phyloP scores from a whole-genome alignment of 306 rosid species.

The Cucumis melo region DNA sequence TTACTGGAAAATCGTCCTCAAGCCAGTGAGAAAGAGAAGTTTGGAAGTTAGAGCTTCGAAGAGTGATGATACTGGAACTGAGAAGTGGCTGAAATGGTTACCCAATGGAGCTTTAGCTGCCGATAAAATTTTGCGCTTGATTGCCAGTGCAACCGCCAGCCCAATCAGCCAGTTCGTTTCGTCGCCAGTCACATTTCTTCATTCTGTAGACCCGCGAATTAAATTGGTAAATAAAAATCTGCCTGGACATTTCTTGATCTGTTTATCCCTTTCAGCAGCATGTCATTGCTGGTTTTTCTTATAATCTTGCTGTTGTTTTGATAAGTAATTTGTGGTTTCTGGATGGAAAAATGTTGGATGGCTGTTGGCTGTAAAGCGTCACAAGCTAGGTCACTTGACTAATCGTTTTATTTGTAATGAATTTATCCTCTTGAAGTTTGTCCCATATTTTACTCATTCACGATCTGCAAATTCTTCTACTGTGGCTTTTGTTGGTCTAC shows the following conservation, averaged over 20 bases:
- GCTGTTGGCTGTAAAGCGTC: background rate
- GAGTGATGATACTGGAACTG: slow-evolving; percentile 15
- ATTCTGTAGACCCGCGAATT: slow-evolving; percentile 69
- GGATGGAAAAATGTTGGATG: background rate
- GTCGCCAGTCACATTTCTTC: slow-evolving; percentile 77
- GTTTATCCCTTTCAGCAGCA: background rate
- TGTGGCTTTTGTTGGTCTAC: background rate
- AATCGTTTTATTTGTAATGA: background rate
- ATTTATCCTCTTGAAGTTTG: background rate
- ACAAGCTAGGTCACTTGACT: background rate
- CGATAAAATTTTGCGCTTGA: slow-evolving; percentile 59
- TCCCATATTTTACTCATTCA: background rate
- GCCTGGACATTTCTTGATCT: background rate
- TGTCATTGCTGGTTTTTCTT: background rate
- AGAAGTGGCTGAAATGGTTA: slow-evolving; percentile 52
- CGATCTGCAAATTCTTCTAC: background rate
- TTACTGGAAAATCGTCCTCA: slow-evolving; percentile 9
- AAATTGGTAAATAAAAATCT: slow-evolving; percentile 47
- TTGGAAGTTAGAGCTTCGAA: slow-evolving; percentile 41
- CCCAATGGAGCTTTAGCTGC: slow-evolving; percentile 61
- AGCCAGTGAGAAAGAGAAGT: slow-evolving; percentile 8
- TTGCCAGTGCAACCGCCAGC: slow-evolving; percentile 82
- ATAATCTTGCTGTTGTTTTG: background rate
- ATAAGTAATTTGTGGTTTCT: background rate
- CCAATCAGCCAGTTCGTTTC: slow-evolving; percentile 85